Evolutionary conservation across 768 basidiomycete species (phyloP).

Genomic region (Boletus tomentosulus): DNA sequence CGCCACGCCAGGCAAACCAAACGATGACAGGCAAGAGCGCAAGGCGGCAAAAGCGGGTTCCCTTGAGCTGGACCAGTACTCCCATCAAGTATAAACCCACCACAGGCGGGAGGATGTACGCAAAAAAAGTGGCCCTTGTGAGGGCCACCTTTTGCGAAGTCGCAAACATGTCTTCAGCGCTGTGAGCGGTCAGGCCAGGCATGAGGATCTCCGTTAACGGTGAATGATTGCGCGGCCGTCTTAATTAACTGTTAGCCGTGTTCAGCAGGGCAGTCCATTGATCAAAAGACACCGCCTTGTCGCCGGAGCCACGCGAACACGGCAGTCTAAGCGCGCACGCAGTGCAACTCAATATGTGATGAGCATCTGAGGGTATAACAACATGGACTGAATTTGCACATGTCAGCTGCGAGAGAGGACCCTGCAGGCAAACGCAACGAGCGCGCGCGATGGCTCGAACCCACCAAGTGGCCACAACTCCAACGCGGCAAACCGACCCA

Average conservation of each 20-base stretch:
- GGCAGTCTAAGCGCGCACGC: too few relatives aligned
- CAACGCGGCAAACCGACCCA: slow-evolving; percentile 11
- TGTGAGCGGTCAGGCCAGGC: neutral
- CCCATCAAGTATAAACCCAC: slow-evolving; percentile 47
- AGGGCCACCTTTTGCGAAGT: slow-evolving; percentile 7
- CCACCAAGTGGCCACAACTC: slow-evolving; percentile 2
- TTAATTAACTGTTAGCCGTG: too few relatives aligned
- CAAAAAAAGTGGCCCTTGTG: slow-evolving; percentile 22
- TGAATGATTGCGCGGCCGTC: neutral
- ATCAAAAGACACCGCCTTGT: too few relatives aligned
- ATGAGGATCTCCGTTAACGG: too few relatives aligned
- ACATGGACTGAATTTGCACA: too few relatives aligned
- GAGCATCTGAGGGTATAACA: too few relatives aligned
- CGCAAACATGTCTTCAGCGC: neutral
- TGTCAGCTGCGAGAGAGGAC: neutral
- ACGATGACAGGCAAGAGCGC: slow-evolving; percentile 46
- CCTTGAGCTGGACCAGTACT: slow-evolving; percentile 48
- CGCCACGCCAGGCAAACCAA: slow-evolving; percentile 41
- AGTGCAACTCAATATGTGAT: too few relatives aligned
- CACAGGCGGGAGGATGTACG: slow-evolving; percentile 39
- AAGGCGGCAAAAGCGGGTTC: slow-evolving; percentile 36
- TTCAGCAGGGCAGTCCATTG: too few relatives aligned
- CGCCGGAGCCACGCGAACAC: too few relatives aligned
- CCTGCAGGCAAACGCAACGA: slow-evolving; percentile 24
- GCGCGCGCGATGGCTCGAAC: slow-evolving; percentile 22